These are phyloP conservation scores for Clonostachys solani DNA, from an alignment of 2,329 filamentous ascomycete genomes.

Conservation along the genomic window DNA sequence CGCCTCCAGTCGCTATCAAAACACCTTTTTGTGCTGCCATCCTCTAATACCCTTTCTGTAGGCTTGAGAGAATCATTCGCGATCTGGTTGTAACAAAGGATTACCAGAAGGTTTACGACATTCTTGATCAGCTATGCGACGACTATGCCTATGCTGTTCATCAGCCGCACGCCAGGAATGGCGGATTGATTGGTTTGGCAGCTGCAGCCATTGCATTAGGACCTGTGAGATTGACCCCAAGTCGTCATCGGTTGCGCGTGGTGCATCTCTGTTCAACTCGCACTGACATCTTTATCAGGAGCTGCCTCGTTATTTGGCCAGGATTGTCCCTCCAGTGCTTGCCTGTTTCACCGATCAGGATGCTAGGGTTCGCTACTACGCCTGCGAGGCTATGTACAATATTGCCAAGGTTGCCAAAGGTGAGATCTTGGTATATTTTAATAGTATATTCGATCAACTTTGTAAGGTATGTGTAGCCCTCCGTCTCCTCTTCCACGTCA, in stretches of 20 bases:
- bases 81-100: conserved; percentile 75
- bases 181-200: conserved; percentile 90
- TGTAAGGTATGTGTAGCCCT: conserved; percentile 69
- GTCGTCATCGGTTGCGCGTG: background rate
- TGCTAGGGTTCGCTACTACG: conserved; percentile 94
- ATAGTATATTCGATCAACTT: conserved; percentile 94
- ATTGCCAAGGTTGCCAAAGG: conserved; percentile 99
- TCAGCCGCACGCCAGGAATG: conserved; percentile 93
- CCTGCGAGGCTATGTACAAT: conserved; percentile 99
- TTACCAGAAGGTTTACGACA: conserved; percentile 74
- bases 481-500: background rate
- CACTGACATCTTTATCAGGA: conserved; percentile 51
- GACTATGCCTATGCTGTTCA: conserved; percentile 98
- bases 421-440: conserved; percentile 95
- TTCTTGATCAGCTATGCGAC: conserved; percentile 94
- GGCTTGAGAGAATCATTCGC: conserved; percentile 86
- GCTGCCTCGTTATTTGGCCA: conserved; percentile 83
- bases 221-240: conserved; percentile 56
- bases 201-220: conserved; percentile 95
- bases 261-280: background rate
- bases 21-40: background rate
- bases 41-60: conserved; percentile 25
- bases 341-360: conserved; percentile 98
- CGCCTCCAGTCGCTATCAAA: background rate
- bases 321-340: conserved; percentile 93